Conservation (phyloP, 2,329 filamentous ascomycete genomes). For the Dendrostoma leiphaemia region DNA sequence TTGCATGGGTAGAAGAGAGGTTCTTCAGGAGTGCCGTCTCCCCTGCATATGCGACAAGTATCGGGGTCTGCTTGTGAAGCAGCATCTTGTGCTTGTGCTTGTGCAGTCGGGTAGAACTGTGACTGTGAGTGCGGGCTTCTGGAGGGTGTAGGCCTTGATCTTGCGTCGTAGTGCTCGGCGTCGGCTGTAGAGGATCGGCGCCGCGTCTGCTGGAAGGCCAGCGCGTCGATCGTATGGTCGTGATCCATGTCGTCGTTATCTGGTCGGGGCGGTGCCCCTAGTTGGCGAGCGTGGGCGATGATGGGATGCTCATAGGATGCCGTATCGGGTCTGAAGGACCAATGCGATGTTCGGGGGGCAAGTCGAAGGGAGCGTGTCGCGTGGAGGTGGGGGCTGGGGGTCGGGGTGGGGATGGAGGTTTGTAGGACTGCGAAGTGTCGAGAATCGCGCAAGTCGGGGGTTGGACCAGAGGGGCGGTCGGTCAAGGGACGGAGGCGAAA, state of each 20-base stretch:
- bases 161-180: conserved; percentile 1
- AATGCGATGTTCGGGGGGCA: too few species aligned
- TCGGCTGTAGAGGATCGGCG: conserved; percentile 7
- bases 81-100: conserved; percentile 12
- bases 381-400: too few species aligned
- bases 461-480: too few species aligned
- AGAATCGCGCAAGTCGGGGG: too few species aligned
- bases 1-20: conserved; percentile 97
- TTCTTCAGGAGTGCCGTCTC: conserved; percentile 78
- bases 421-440: too few species aligned
- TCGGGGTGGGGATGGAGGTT: too few species aligned
- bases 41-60: conserved; percentile 96
- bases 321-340: background rate
- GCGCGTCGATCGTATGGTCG: conserved; percentile 8
- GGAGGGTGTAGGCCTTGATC: conserved; percentile 1
- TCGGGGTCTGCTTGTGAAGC: conserved; percentile 52
- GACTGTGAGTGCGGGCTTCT: background rate
- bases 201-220: conserved; percentile 10
- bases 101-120: too few species aligned
- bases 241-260: conserved; percentile 14
- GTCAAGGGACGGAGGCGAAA: too few species aligned
- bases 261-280: conserved; percentile 14
- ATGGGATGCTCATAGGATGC: conserved; percentile 14
- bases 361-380: too few species aligned
- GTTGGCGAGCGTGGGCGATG: conserved; percentile 6